Base-by-base conservation (phyloP, 2,329 filamentous ascomycete species). In the Fusarium sp. region DNA sequence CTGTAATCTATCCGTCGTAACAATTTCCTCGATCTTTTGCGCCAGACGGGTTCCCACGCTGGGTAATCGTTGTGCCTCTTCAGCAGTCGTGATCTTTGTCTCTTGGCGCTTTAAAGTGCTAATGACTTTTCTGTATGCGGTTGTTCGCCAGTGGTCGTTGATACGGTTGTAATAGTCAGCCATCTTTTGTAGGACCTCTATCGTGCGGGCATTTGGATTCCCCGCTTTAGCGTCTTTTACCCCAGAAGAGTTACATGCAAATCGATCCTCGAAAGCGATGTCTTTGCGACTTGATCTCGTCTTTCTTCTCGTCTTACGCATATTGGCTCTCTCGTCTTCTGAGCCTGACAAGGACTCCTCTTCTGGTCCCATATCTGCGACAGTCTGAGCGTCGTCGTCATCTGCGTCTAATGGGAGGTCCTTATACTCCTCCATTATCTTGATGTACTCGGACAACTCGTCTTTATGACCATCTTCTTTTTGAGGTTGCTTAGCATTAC, bases 1-100 rank as follows among this genome's bases (percentile, higher is more conserved):
- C 44, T 87, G 87, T 1, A 98, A 86, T 27, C 85, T 84, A 74
- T 93, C 87, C 0, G 93, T 97, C 42, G 85, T 84, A 4, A 89
- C 92, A 45, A 98, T 97, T 77, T 98, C 95, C 74, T 96, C 93
- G 68, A 98, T 96, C 79, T 97, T 97, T 27, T 87, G 84, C 0
- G 94, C 94, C 3, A 98, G 82, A 2, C 92, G 87, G 14, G 84
- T 75, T 10, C 95, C 95, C 38, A 98, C 89, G 62, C 86, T 87
- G 1, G 89, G 89, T 2, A 98, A 84, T 3, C 81, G 79, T 14
- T 86, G 81, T 0, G 95, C 95, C 78, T 97, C 87, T 51, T 89
- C 85, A 62, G 87, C 89, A 0, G 91, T 95, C 6, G 80, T 83
- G 63, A 98, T 87, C 76, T 89, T 91, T 50, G 72, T 74, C 0